Percentiles rank a stretch among this genome's conserved stretches.
phyloP scores from a whole-genome alignment of 2,329 filamentous ascomycete species.

The Alternaria sp. region DNA sequence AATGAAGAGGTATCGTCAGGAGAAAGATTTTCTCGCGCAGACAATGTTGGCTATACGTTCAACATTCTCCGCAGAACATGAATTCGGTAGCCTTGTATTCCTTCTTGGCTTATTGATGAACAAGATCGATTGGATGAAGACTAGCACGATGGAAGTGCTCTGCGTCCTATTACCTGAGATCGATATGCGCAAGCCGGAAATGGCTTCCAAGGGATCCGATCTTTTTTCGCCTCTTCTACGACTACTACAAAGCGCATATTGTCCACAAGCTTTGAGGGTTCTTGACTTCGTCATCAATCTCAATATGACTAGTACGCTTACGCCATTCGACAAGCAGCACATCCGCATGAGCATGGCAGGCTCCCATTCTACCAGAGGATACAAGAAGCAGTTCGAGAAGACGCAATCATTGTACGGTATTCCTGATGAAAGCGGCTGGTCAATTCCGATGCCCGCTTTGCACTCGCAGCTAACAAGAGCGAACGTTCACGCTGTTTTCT shows the following conservation, averaged over 20 bases:
- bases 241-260: conserved; percentile 90
- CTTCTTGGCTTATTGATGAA: conserved; percentile 92
- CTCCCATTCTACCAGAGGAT: conserved; percentile 77
- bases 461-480: conserved; percentile 85
- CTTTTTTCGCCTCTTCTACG: conserved; percentile 91
- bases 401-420: conserved; percentile 97
- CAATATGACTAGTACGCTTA: conserved; percentile 80
- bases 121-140: conserved; percentile 84
- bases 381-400: conserved; percentile 92
- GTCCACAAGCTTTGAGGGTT: conserved; percentile 88
- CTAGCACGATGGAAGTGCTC: conserved; percentile 90
- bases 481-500: conserved; percentile 96
- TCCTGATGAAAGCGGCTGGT: conserved; percentile 94
- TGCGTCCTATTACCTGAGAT: conserved; percentile 85
- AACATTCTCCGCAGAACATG: conserved; percentile 80
- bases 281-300: conserved; percentile 96
- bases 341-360: conserved; percentile 98
- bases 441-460: conserved; percentile 88
- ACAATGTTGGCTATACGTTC: conserved; percentile 77
- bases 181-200: conserved; percentile 90
- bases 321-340: conserved; percentile 90
- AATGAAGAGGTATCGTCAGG: conserved; percentile 69
- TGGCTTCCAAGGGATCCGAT: conserved; percentile 90
- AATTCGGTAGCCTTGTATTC: conserved; percentile 87
- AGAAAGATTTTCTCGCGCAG: conserved; percentile 78